These are phyloP conservation scores for Histomonas meleagridis DNA, from an alignment of 208 protist species.

Conservation along the genomic window DNA sequence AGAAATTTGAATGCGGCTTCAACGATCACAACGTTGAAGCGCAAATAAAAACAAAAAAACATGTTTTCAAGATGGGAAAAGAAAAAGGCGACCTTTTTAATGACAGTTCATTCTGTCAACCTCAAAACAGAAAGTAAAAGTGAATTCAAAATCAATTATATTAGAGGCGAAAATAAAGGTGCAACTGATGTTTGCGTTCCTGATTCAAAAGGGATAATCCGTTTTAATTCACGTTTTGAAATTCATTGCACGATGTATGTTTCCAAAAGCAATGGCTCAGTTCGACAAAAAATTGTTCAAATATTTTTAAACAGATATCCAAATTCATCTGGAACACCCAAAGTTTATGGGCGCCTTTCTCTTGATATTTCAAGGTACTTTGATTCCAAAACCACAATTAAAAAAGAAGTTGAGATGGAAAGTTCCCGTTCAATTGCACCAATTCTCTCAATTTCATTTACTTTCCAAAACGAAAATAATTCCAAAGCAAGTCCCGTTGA, in stretches of 20 bases:
- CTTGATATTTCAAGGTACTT: not conserved
- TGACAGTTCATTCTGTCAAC: not conserved
- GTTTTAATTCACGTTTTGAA: not conserved
- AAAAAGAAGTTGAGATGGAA: not conserved
- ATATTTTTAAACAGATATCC: not conserved
- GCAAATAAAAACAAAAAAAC: too few relatives aligned
- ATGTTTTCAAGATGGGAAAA: constrained; percentile 18
- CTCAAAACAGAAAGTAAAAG: not conserved
- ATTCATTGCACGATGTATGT: not conserved
- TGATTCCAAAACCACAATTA: not conserved
- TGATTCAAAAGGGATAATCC: not conserved
- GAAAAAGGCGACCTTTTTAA: not conserved
- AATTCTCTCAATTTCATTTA: not conserved
- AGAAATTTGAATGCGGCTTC: too few relatives aligned
- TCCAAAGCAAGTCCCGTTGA: not conserved
- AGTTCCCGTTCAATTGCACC: not conserved
- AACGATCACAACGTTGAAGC: too few relatives aligned
- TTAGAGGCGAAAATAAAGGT: not conserved
- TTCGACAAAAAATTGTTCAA: not conserved
- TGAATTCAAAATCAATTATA: not conserved
- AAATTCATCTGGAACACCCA: not conserved
- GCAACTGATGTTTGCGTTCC: not conserved
- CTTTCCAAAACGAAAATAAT: not conserved
- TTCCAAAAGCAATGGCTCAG: not conserved
- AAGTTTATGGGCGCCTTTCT: not conserved